These are phyloP conservation scores for Clonostachys solani DNA, from an alignment of 2,329 filamentous ascomycete species.

Conservation along the genomic window DNA sequence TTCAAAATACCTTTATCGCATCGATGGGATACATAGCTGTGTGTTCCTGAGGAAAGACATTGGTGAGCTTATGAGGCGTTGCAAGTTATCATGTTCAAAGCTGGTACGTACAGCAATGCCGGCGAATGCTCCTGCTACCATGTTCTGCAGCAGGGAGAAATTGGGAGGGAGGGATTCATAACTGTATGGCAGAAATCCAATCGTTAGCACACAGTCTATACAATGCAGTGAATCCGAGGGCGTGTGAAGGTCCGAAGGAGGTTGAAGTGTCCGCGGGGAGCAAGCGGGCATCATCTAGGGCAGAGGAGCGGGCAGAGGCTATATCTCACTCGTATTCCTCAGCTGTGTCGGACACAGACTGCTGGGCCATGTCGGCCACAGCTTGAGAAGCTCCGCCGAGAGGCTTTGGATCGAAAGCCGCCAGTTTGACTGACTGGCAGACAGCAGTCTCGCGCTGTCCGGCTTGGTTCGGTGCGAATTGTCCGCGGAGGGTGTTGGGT, in stretches of 20 bases:
- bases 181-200: constrained; percentile 8
- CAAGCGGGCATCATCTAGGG: not conserved
- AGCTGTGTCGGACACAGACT: constrained; percentile 51
- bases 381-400: constrained; percentile 61
- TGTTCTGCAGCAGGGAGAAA: constrained; percentile 91
- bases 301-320: not conserved
- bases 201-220: not conserved
- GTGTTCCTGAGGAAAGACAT: constrained; percentile 66
- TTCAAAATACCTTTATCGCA: constrained; percentile 75
- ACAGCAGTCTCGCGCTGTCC: not conserved
- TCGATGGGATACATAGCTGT: constrained; percentile 99
- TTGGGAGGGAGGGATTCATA: constrained; percentile 95
- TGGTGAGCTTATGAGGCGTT: not conserved
- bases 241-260: constrained; percentile 8
- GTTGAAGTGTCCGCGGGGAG: not conserved
- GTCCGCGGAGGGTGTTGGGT: too few species aligned
- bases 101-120: constrained; percentile 75
- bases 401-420: constrained; percentile 54
- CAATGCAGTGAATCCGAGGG: not conserved
- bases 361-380: constrained; percentile 68
- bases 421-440: constrained; percentile 45
- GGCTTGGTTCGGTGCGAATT: too few species aligned
- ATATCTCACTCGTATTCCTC: constrained; percentile 62
- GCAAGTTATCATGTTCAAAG: not conserved
- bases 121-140: constrained; percentile 93